phyloP scores from a whole-genome alignment of 495 filamentous ascomycete species.

The Bryoglossum gracile region DNA sequence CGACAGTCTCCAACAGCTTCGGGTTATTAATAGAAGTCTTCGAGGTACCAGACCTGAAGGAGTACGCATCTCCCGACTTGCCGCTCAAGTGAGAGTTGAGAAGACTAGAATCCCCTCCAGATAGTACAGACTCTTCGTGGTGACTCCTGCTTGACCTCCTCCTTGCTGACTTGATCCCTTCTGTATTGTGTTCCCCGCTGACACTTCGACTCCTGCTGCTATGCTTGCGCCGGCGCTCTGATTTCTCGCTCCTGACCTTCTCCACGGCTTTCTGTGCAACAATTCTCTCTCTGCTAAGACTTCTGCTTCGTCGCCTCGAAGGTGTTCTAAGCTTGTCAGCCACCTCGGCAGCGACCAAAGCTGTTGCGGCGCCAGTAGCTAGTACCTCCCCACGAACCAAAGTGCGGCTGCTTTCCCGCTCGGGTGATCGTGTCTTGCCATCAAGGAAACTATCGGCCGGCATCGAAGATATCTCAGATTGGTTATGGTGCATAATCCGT shows the following conservation, averaged over 20 bases:
- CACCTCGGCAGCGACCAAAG: conserved; percentile 33
- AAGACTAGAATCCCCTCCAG: conserved; percentile 62
- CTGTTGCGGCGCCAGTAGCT: conserved; percentile 30
- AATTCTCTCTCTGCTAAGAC: conserved; percentile 66
- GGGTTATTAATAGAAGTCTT: conserved; percentile 92
- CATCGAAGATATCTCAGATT: conserved; percentile 86
- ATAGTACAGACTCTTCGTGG: conserved; percentile 56
- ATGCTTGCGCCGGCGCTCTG: conserved; percentile 27
- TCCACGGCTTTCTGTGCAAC: conserved; percentile 60
- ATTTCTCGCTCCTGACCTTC: conserved; percentile 45
- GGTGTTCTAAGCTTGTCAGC: conserved; percentile 60
- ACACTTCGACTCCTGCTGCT: conserved; percentile 55
- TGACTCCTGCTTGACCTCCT: conserved; percentile 55
- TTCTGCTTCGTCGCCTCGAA: conserved; percentile 57
- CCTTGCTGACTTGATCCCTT: conserved; percentile 48
- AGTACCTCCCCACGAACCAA: conserved; percentile 34
- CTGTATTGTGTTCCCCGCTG: conserved; percentile 56
- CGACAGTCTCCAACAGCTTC: conserved; percentile 87
- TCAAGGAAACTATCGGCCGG: conserved; percentile 88
- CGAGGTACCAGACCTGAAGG: conserved; percentile 67
- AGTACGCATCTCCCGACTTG: conserved; percentile 66
- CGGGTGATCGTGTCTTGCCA: conserved; percentile 41
- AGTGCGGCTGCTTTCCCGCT: conserved; percentile 52
- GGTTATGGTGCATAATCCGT: conserved; percentile 47
- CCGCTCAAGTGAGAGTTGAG: conserved; percentile 67